Evolutionary conservation across 2,329 filamentous ascomycete species (phyloP).

Genomic region (Talaromyces amestolkiae): DNA sequence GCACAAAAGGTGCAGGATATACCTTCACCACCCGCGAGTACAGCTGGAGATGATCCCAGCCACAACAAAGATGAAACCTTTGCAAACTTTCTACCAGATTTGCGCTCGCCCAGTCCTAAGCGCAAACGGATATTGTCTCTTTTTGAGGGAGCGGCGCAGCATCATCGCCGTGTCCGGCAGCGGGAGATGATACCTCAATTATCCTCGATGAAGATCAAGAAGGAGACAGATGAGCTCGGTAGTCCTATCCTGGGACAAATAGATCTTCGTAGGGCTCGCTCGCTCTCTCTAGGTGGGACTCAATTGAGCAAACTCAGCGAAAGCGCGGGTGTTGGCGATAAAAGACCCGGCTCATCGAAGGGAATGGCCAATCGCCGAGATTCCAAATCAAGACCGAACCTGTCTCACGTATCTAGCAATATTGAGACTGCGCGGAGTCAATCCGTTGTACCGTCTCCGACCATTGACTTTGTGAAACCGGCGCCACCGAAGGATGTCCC

Average conservation of each 20-base stretch:
- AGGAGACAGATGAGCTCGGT: slow-evolving; percentile 34
- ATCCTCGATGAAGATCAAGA: slow-evolving; percentile 35
- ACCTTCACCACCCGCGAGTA: slow-evolving; percentile 33
- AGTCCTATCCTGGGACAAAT: slow-evolving; percentile 32
- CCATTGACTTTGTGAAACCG: background rate
- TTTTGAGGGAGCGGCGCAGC: slow-evolving; percentile 42
- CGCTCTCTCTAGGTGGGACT: slow-evolving; percentile 27
- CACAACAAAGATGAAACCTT: slow-evolving; percentile 20
- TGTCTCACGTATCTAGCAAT: slow-evolving; percentile 19
- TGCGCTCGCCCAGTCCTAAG: slow-evolving; percentile 42
- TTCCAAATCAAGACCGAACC: background rate
- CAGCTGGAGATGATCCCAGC: background rate
- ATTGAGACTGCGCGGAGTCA: slow-evolving; percentile 23
- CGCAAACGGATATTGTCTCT: slow-evolving; percentile 44
- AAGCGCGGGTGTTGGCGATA: slow-evolving; percentile 26
- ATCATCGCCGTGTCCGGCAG: slow-evolving; percentile 41
- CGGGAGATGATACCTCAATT: slow-evolving; percentile 40
- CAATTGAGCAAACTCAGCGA: slow-evolving; percentile 24
- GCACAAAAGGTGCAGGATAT: slow-evolving; percentile 35
- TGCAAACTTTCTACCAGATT: slow-evolving; percentile 40
- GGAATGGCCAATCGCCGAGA: slow-evolving; percentile 18
- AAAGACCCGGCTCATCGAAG: slow-evolving; percentile 26
- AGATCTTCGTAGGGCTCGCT: slow-evolving; percentile 31
- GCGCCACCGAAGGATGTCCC: slow-evolving; percentile 17
- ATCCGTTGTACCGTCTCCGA: slow-evolving; percentile 12